Evolutionary conservation across 306 rosid species (phyloP), one percentile per base, ranked within the genome.

Genomic region (Cucurbita ficifolia): DNA sequence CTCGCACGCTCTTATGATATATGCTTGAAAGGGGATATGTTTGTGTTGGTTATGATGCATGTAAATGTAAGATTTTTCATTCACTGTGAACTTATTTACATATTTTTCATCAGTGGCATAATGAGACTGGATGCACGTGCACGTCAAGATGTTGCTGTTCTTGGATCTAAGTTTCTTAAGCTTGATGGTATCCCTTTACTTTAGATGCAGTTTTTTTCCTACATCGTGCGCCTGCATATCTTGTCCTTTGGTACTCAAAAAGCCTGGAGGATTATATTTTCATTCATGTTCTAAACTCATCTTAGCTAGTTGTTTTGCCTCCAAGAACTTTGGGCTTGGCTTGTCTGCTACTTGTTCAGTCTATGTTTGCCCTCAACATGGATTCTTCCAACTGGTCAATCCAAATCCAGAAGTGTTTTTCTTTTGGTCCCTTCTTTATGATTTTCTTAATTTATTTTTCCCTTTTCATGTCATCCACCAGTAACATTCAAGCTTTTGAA

Each of bases 101-200:
- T 65, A 2, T 63, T 63, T 63, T 65, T 21, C 67, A 42, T 59
- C 86, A 93, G 98, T 70, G 96, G 98, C 79, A 88, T 93, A 85
- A 86, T 82, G 96, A 88, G 94, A 72, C 76, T 90, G 85, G 87
- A 93, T 84, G 96, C 94, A 35, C 94, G 88, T 72, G 98, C 84
- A 10, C 92, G 96, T 51, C 96, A 87, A 87, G 97, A 83, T 76
- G 83, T 94, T 79, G 92, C 98, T 73, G 82, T 93, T 74, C 90
- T 93, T 72, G 98, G 94, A 83, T 83, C 92, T 8, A 76, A 83
- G 78, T 88, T 93, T 80, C 97, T 90, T 74, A 90, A 90, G 78
- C 97, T 93, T 64, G 94, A 93, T 74, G 97, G 98, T 93, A 82
- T 74, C 71, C 51, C 61, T 75, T 8, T 50, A 46, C 48, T 46